Evolutionary conservation across 192 early-diverging fungal genomes (phyloP).

Genomic region (Haplosporangium gracile): DNA sequence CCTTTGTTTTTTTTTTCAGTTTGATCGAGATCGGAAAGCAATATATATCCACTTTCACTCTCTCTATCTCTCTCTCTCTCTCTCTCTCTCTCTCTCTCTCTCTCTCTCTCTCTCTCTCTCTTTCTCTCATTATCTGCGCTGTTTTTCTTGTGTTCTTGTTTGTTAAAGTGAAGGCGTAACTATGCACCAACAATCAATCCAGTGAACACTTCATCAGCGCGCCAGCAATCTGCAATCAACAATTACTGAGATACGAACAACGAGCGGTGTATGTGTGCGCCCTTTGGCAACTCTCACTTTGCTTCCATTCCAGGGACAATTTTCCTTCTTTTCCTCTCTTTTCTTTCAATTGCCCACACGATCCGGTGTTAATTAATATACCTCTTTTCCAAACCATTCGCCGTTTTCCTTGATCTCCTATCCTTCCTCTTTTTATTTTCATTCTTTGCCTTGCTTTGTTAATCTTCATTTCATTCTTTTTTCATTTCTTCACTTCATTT

Average conservation of each 20-base stretch:
- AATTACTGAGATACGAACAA: not conserved
- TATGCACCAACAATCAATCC: not conserved
- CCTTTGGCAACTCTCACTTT: not conserved
- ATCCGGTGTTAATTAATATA: not conserved
- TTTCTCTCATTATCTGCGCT: not conserved
- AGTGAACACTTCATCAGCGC: not conserved
- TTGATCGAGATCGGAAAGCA: no score
- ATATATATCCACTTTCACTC: no score
- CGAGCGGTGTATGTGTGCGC: not conserved
- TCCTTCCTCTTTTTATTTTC: not conserved
- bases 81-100: not conserved
- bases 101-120: not conserved
- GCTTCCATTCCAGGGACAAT: not conserved
- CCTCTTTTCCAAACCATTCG: not conserved
- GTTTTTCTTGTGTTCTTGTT: not conserved
- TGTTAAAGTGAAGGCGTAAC: not conserved
- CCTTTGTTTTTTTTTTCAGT: no score
- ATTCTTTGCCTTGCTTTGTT: not conserved
- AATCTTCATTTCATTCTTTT: not conserved
- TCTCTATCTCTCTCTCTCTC: not conserved
- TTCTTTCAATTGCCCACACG: not conserved
- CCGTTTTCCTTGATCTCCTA: not conserved
- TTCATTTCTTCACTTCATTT: not conserved
- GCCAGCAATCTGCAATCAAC: not conserved
- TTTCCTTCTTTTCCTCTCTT: not conserved